These are phyloP conservation scores for Cyberlindnera saturnus DNA, from an alignment of 805 yeast species.

Conservation along the genomic window DNA sequence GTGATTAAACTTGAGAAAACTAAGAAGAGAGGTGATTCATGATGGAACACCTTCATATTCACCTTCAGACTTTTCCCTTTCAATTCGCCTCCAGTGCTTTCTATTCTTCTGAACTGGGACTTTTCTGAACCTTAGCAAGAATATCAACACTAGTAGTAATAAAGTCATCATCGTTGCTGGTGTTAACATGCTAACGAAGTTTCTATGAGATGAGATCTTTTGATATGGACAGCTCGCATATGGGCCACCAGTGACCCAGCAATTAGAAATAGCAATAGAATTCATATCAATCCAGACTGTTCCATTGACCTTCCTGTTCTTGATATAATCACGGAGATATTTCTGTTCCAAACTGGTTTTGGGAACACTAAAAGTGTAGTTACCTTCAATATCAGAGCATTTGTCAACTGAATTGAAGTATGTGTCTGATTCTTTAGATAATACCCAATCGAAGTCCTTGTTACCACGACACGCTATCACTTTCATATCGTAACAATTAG, in stretches of 20 bases:
- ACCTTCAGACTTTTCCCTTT: constrained; percentile 48
- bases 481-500: constrained; percentile 54
- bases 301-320: constrained; percentile 18
- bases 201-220: constrained; percentile 43
- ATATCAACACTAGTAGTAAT: constrained; percentile 40
- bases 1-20: neutral
- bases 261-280: constrained; percentile 62
- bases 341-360: constrained; percentile 41
- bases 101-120: constrained; percentile 70
- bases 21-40: constrained; percentile 20
- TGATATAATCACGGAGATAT: constrained; percentile 18
- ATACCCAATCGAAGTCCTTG: constrained; percentile 33
- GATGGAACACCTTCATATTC: constrained; percentile 89
- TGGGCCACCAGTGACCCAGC: constrained; percentile 87
- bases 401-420: constrained; percentile 38
- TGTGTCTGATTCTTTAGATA: constrained; percentile 27
- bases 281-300: constrained; percentile 76
- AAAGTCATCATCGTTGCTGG: constrained; percentile 58
- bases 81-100: constrained; percentile 54
- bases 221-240: constrained; percentile 75
- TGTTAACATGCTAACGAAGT: constrained; percentile 56
- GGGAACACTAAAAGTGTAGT: constrained; percentile 41
- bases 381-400: constrained; percentile 21
- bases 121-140: constrained; percentile 48
- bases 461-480: constrained; percentile 51